Conservation (phyloP, 306 rosid species). For the Purshia tridentata region DNA sequence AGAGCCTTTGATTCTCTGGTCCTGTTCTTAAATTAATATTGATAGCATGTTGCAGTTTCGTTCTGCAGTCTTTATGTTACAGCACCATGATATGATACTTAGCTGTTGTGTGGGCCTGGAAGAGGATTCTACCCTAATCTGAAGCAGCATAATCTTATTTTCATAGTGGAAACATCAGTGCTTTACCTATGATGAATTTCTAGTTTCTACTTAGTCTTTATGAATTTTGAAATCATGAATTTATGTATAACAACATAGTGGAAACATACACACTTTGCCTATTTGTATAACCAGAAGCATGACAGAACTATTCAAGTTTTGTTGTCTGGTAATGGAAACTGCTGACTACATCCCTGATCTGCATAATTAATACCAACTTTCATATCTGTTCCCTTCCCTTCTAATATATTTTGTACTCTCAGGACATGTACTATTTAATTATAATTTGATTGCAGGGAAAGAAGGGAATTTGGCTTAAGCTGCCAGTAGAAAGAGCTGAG, state of each 20-base stretch:
- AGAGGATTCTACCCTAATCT: too few species aligned
- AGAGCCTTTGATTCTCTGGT: slow-evolving; percentile 2
- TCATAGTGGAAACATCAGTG: not conserved
- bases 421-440: not conserved
- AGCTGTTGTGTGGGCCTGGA: too few species aligned
- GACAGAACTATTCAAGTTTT: not conserved
- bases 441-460: slow-evolving; percentile 62
- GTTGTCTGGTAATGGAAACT: not conserved
- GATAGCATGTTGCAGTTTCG: not conserved
- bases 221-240: not conserved
- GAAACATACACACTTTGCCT: not conserved
- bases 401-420: not conserved
- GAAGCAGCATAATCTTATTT: too few species aligned
- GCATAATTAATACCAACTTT: not conserved
- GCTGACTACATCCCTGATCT: not conserved
- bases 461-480: slow-evolving; percentile 93
- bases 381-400: not conserved
- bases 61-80: too few species aligned
- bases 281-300: not conserved
- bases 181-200: not conserved
- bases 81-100: too few species aligned
- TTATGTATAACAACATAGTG: too few species aligned
- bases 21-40: not conserved
- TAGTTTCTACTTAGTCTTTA: not conserved
- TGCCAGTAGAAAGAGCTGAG: slow-evolving; percentile 64